These are phyloP conservation scores for Dacryopinax primogenitus DNA, from an alignment of 768 basidiomycete genomes.

Conservation along the genomic window DNA sequence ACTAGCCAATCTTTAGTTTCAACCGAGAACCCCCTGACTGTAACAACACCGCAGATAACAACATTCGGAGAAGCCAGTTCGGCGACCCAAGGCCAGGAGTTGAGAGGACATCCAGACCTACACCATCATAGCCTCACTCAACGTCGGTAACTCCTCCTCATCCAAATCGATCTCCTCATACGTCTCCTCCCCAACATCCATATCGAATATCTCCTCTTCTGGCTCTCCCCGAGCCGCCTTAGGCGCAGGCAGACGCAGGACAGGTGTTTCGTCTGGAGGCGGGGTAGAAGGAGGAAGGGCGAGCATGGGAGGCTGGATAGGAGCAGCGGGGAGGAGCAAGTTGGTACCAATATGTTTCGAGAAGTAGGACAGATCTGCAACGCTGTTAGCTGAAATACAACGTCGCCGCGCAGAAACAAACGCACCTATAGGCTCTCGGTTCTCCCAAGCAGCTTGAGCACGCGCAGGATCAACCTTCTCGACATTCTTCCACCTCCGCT, in stretches of 20 bases:
- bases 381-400: neutral
- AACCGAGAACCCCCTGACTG: too few relatives aligned
- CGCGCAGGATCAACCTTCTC: neutral
- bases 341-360: neutral
- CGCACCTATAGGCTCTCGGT: neutral
- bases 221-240: neutral
- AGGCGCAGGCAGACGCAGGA: neutral
- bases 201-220: slow-evolving; percentile 1
- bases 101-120: neutral
- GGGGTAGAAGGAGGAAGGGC: neutral
- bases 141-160: neutral
- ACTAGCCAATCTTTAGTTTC: too few relatives aligned
- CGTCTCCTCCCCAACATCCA: slow-evolving; percentile 5
- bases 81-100: neutral
- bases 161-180: neutral
- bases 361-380: slow-evolving; percentile 2
- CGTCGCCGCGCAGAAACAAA: neutral
- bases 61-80: too few relatives aligned
- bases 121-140: neutral
- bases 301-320: neutral
- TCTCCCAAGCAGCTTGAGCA: neutral
- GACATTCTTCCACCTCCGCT: neutral
- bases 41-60: too few relatives aligned
- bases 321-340: slow-evolving; percentile 5
- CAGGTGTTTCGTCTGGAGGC: neutral